These are phyloP conservation scores for Clonostachys chloroleuca DNA, from an alignment of 2,329 filamentous ascomycete genomes.

Conservation along the genomic window DNA sequence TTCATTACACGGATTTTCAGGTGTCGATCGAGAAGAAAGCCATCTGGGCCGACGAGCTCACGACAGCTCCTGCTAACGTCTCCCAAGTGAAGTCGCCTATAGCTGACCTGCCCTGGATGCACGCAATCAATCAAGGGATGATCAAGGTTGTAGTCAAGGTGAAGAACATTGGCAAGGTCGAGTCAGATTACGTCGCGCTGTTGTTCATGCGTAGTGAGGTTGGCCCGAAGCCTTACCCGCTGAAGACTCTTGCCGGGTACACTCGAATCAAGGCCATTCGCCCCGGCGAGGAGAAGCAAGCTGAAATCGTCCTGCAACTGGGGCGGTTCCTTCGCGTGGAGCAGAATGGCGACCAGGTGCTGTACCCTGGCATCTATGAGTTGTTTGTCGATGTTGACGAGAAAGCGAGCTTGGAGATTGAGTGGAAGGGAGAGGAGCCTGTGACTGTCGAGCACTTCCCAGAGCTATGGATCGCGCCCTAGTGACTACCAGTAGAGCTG, in stretches of 20 bases:
- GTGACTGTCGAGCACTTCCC: too few relatives aligned
- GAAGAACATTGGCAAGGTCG: slow-evolving; percentile 37
- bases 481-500: too few relatives aligned
- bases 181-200: slow-evolving; percentile 49
- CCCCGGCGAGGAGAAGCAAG: slow-evolving; percentile 19
- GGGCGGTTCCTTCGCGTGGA: slow-evolving; percentile 45
- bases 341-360: slow-evolving; percentile 39
- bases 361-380: slow-evolving; percentile 51
- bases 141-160: slow-evolving; percentile 24
- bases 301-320: slow-evolving; percentile 34
- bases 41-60: neutral
- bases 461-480: too few relatives aligned
- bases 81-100: neutral
- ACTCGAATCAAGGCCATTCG: slow-evolving; percentile 32
- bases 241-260: slow-evolving; percentile 48
- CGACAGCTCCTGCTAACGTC: neutral
- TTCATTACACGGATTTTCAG: slow-evolving; percentile 55
- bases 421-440: too few relatives aligned
- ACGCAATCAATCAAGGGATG: slow-evolving; percentile 1
- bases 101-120: slow-evolving; percentile 16
- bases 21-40: slow-evolving; percentile 8
- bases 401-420: too few relatives aligned
- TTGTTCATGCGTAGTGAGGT: slow-evolving; percentile 39
- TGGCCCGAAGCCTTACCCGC: slow-evolving; percentile 44
- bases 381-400: slow-evolving; percentile 31